Percentiles rank a stretch among this genome's conserved stretches.
These are phyloP conservation scores for Talaromyces adpressus DNA, from an alignment of 495 filamentous ascomycete genomes.

Conservation along the genomic window DNA sequence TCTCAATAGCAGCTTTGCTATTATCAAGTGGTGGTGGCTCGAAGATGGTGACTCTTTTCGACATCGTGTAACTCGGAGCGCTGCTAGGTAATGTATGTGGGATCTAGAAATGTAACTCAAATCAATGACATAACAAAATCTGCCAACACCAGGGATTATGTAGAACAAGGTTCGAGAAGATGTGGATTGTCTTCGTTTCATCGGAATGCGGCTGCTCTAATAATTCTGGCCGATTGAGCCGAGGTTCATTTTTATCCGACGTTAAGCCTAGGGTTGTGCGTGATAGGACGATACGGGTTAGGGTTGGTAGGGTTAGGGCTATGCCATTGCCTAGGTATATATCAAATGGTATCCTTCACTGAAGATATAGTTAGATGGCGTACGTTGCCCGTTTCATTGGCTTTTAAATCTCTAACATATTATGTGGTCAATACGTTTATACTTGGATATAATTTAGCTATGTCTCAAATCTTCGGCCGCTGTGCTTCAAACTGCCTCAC, in stretches of 20 bases:
- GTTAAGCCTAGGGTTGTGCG: neutral
- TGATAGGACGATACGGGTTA: neutral
- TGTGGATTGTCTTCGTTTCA: no score
- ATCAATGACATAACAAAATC: neutral
- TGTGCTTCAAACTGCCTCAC: constrained; percentile 8
- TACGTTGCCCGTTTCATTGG: no score
- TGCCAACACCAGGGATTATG: neutral
- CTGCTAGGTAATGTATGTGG: no score
- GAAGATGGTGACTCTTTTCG: constrained; percentile 58
- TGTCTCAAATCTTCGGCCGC: neutral
- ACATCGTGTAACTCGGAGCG: no score
- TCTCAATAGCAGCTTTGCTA: constrained; percentile 77
- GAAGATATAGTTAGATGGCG: no score
- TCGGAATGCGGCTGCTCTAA: neutral
- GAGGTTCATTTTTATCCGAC: neutral
- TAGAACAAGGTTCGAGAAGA: neutral
- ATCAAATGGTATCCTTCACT: no score
- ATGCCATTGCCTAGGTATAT: neutral
- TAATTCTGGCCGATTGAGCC: neutral
- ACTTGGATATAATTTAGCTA: neutral
- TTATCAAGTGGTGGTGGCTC: constrained; percentile 64
- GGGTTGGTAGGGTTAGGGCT: neutral
- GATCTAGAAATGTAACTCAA: neutral
- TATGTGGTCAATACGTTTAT: no score
- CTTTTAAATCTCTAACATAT: no score